Percentiles rank a stretch among this genome's conserved stretches.
phyloP scores from a whole-genome alignment of 176 grass and related monocot species.

The Pharus latifolius region DNA sequence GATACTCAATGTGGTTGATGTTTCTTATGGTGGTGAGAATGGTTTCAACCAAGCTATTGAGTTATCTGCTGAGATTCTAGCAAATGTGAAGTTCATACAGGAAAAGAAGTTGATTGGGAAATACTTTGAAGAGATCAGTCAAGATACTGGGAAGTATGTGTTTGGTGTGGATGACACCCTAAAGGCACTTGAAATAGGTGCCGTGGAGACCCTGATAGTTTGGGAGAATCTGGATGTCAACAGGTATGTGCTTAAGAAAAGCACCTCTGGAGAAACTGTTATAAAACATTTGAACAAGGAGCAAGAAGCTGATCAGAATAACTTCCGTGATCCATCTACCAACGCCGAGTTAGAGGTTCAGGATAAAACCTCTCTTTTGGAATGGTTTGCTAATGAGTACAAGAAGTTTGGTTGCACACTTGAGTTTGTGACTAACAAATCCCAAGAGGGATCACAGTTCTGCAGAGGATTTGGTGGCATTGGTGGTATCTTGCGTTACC shows the following conservation, averaged over 20 bases:
- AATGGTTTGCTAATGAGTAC: constrained; percentile 52
- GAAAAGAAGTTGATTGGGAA: constrained; percentile 49
- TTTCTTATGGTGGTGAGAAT: constrained; percentile 43
- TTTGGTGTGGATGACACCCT: constrained; percentile 44
- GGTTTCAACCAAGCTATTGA: constrained; percentile 53
- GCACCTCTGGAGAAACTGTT: constrained; percentile 2
- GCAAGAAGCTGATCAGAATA: constrained; percentile 33
- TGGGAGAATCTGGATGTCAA: constrained; percentile 47
- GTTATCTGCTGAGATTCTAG: constrained; percentile 42
- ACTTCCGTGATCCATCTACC: constrained; percentile 21
- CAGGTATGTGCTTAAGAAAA: constrained; percentile 37
- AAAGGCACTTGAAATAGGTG: constrained; percentile 50
- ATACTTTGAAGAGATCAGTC: constrained; percentile 50
- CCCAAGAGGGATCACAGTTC: constrained; percentile 47
- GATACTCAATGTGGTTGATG: constrained; percentile 50
- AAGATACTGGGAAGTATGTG: constrained; percentile 48
- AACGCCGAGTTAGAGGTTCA: constrained; percentile 42
- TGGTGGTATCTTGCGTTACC: constrained; percentile 42
- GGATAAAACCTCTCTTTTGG: constrained; percentile 31
- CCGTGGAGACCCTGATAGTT: constrained; percentile 44
- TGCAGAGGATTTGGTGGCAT: constrained; percentile 48
- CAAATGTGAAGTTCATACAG: constrained; percentile 45
- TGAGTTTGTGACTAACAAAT: constrained; percentile 48
- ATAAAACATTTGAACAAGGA: constrained; percentile 50
- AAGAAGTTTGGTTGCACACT: constrained; percentile 46